Conservation (phyloP, 768 basidiomycete species). For the Thelephora aurantiotincta region DNA sequence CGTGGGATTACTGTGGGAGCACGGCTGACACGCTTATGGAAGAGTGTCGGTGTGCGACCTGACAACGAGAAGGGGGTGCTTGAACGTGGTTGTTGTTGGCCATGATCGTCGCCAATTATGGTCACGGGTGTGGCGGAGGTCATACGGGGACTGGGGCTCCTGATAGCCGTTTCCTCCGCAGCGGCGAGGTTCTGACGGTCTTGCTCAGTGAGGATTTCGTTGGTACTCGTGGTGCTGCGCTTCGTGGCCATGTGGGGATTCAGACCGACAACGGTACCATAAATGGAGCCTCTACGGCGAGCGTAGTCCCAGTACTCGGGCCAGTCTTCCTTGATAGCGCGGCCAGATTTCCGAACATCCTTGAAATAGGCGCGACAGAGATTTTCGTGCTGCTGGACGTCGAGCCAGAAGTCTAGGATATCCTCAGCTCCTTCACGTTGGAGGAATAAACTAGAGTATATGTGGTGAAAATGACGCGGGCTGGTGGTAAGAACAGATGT, state of each 20-base stretch:
- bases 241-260: conserved; percentile 47
- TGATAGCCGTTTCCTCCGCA: conserved; percentile 32
- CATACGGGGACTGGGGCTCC: conserved; percentile 46
- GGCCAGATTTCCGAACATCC: conserved; percentile 90
- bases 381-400: conserved; percentile 98
- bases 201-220: conserved; percentile 51
- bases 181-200: conserved; percentile 56
- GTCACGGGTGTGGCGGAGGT: conserved; percentile 34
- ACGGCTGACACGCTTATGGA: conserved; percentile 68
- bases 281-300: conserved; percentile 81
- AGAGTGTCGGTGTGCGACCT: conserved; percentile 62
- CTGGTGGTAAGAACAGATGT: conserved; percentile 4
- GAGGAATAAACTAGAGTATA: conserved; percentile 61
- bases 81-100: conserved; percentile 38
- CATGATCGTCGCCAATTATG: conserved; percentile 26
- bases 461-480: neutral
- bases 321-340: conserved; percentile 93
- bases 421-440: conserved; percentile 95
- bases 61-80: conserved; percentile 71
- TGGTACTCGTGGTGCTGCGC: conserved; percentile 74
- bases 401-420: conserved; percentile 96
- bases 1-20: conserved; percentile 93
- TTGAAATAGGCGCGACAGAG: conserved; percentile 98
- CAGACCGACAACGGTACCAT: conserved; percentile 77
- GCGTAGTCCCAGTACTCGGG: conserved; percentile 97